A percentile compares a stretch with the other conserved stretches of the same genome.
Evolutionary conservation across 1,284 basidiomycete genomes (phyloP).

Genomic region (Phlebopus sp.): DNA sequence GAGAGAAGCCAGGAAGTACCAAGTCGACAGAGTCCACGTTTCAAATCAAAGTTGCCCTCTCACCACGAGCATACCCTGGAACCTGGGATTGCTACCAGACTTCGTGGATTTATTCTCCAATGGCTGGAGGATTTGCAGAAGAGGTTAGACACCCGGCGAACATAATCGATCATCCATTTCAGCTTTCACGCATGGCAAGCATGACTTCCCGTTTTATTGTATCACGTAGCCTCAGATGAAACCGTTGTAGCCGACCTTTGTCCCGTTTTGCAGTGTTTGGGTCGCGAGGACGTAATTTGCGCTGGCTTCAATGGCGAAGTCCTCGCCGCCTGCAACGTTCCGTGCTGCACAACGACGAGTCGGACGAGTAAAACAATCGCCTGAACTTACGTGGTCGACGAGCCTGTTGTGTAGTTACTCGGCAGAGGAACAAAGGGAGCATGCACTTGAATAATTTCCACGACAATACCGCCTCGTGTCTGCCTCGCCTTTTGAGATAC

Average conservation of each 20-base stretch:
- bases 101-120: slow-evolving; percentile 20
- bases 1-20: slow-evolving; percentile 23
- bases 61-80: slow-evolving; percentile 1
- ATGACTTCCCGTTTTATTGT: slow-evolving; percentile 5
- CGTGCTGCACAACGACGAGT: slow-evolving; percentile 5
- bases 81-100: slow-evolving; percentile 2
- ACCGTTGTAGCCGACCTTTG: slow-evolving; percentile 16
- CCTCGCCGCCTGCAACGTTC: slow-evolving; percentile 3
- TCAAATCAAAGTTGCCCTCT: slow-evolving; percentile 3
- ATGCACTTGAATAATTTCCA: slow-evolving; percentile 17
- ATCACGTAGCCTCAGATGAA: slow-evolving; percentile 9
- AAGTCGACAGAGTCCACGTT: background rate
- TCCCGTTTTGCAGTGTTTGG: slow-evolving; percentile 5
- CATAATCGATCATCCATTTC: background rate
- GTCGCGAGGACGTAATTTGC: slow-evolving; percentile 9
- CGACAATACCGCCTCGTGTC: slow-evolving; percentile 42
- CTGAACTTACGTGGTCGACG: slow-evolving; percentile 11
- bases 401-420: background rate
- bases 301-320: background rate
- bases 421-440: slow-evolving; percentile 15
- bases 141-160: slow-evolving; percentile 8
- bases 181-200: slow-evolving; percentile 4
- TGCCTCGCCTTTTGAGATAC: slow-evolving; percentile 38
- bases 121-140: slow-evolving; percentile 21
- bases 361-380: slow-evolving; percentile 5